A percentile compares a stretch with the other conserved stretches of the same genome.
These are phyloP conservation scores for Pleurotus giganteus DNA, from an alignment of 768 basidiomycete species.

Conservation along the genomic window DNA sequence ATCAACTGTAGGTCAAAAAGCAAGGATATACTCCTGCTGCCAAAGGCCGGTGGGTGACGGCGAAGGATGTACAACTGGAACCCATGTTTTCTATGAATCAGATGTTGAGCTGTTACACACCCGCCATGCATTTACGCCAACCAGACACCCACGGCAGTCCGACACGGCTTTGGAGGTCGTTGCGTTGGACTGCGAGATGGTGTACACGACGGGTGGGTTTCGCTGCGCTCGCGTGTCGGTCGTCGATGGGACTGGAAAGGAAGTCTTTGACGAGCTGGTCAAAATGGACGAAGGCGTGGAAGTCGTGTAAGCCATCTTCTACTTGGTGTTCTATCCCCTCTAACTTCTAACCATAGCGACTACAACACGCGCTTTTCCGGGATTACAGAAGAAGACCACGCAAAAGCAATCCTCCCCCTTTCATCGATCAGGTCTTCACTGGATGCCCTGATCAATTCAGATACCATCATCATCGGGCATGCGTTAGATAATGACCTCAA, in stretches of 20 bases:
- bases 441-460: constrained; percentile 65
- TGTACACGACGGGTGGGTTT: constrained; percentile 92
- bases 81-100: constrained; percentile 90
- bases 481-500: constrained; percentile 94
- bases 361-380: constrained; percentile 92
- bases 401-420: constrained; percentile 67
- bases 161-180: constrained; percentile 64
- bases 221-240: constrained; percentile 89
- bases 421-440: constrained; percentile 64
- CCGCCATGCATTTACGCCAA: constrained; percentile 71
- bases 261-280: constrained; percentile 81
- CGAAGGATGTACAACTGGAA: constrained; percentile 73
- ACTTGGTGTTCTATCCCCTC: neutral
- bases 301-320: constrained; percentile 55
- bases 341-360: constrained; percentile 51
- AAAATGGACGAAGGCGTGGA: constrained; percentile 79
- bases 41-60: constrained; percentile 53
- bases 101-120: constrained; percentile 63
- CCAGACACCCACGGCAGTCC: constrained; percentile 15
- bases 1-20: constrained; percentile 54
- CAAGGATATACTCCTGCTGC: constrained; percentile 78
- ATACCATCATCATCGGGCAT: constrained; percentile 89
- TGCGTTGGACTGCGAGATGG: constrained; percentile 95
- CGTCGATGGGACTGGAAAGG: constrained; percentile 70
- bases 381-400: constrained; percentile 56